phyloP scores from a whole-genome alignment of 2,329 filamentous ascomycete genomes.

The Fonsecaea monophora region DNA sequence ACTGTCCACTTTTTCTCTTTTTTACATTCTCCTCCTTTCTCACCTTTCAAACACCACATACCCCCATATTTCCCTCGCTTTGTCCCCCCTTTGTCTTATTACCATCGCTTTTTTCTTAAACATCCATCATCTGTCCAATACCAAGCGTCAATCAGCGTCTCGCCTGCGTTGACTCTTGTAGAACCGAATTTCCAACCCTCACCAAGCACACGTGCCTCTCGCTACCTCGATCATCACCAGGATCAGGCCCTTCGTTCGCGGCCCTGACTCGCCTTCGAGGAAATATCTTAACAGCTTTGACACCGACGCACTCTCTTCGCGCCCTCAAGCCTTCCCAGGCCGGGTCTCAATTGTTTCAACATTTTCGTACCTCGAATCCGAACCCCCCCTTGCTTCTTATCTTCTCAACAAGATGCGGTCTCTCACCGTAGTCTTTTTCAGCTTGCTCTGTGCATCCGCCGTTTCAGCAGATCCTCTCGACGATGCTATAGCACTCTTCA shows the following conservation, averaged over 20 bases:
- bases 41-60: slow-evolving; percentile 1
- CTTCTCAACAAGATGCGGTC: slow-evolving; percentile 30
- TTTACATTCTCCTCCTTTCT: slow-evolving; percentile 18
- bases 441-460: slow-evolving; percentile 36
- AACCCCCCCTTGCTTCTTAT: background rate
- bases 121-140: background rate
- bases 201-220: slow-evolving; percentile 14
- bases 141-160: slow-evolving; percentile 1
- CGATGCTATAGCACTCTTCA: slow-evolving; percentile 37
- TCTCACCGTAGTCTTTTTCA: slow-evolving; percentile 27
- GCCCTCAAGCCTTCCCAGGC: slow-evolving; percentile 15
- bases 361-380: slow-evolving; percentile 8
- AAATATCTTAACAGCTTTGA: background rate
- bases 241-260: slow-evolving; percentile 6
- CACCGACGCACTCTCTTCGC: slow-evolving; percentile 5
- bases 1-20: slow-evolving; percentile 5
- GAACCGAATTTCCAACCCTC: slow-evolving; percentile 1
- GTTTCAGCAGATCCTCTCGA: slow-evolving; percentile 36
- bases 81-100: slow-evolving; percentile 24
- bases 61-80: slow-evolving; percentile 24
- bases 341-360: slow-evolving; percentile 20
- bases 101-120: slow-evolving; percentile 10
- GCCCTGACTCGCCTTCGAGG: slow-evolving; percentile 8
- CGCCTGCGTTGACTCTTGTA: background rate
- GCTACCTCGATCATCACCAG: slow-evolving; percentile 15